Base-by-base conservation (phyloP, 179 eudicot genomes). In the Pouteria campechiana region DNA sequence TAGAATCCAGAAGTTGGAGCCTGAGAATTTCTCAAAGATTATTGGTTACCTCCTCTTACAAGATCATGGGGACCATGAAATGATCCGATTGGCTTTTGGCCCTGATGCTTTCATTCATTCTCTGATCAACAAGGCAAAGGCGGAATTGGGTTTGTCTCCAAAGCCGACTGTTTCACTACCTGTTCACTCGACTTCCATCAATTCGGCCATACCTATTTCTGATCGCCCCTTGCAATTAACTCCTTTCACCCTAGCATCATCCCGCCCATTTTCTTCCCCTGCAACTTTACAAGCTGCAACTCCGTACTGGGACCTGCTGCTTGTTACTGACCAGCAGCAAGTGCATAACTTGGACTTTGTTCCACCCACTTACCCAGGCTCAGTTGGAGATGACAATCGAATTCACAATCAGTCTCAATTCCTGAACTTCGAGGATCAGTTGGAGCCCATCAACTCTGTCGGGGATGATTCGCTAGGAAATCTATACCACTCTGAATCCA, bases 371-470 rank as follows among this genome's bases (percentile, higher is more conserved):
- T 54, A 47, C 46, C 42, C 69, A 19, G 82, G 71, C 20, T 46
- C 76, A 0, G 37, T 36, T 37, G 34, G 50, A 6, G 79, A 70
- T 8, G 63, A 68, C 16, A 56, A 44, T 35, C 29, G 48, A 57
- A 49, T 68, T 25, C 59, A 46, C 21, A 71, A 44, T 53, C 73
- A 67, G 21, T 54, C 64, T 28, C 70, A 60, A 58, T 65, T 68
- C 32, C 7, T 62, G 55, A 64, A 65, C 24, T 60, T 49, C 37
- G 78, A 71, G 24, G 77, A 76, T 36, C 76, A 66, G 9, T 5
- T 64, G 17, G 85, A 74, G 18, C 31, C 68, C 3, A 14, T 25
- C 17, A 52, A 45, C 46, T 17, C 50, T 3, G 61, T 41, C 10
- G 19, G 21, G 24, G 59, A 58, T 1, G 61, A 35, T 52, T 70